Conservation (phyloP, 257 asterid genomes). For the Dorcoceras hygrometricum region DNA sequence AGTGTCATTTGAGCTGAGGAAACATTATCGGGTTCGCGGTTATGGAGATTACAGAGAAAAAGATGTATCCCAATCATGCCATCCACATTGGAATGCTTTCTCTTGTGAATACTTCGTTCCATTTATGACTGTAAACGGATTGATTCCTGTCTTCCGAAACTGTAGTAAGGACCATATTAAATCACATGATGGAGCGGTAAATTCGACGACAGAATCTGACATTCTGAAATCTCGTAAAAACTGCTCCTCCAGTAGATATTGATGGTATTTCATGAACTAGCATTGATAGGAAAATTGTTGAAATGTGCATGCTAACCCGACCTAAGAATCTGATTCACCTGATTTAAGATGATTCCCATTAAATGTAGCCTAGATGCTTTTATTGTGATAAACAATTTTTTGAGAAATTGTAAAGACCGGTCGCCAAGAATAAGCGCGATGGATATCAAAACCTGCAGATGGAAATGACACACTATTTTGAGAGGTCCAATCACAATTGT, state of each 20-base stretch:
- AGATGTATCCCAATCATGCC: conserved; percentile 23
- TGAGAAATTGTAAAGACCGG: conserved; percentile 21
- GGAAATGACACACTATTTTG: conserved; percentile 4
- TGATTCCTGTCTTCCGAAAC: conserved; percentile 17
- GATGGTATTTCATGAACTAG: too few species aligned
- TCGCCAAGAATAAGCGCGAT: not conserved
- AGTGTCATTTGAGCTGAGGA: conserved; percentile 28
- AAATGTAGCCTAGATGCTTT: conserved; percentile 24
- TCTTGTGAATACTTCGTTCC: conserved; percentile 16
- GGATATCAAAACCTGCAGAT: conserved; percentile 53
- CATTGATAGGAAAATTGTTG: too few species aligned
- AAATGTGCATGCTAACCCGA: too few species aligned
- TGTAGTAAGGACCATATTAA: not conserved
- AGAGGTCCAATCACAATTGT: not conserved
- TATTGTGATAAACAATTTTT: conserved; percentile 26
- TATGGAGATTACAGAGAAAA: conserved; percentile 23
- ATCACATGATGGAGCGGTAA: not conserved
- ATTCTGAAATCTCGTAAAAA: not conserved
- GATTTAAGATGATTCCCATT: conserved; percentile 24
- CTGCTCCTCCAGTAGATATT: too few species aligned
- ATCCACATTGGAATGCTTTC: conserved; percentile 27
- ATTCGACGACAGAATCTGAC: not conserved
- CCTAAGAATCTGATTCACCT: conserved; percentile 19
- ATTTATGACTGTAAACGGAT: conserved; percentile 1
- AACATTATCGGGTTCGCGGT: conserved; percentile 22